Base-by-base conservation (phyloP, 2,329 filamentous ascomycete species). In the Metarhizium guizhouense region DNA sequence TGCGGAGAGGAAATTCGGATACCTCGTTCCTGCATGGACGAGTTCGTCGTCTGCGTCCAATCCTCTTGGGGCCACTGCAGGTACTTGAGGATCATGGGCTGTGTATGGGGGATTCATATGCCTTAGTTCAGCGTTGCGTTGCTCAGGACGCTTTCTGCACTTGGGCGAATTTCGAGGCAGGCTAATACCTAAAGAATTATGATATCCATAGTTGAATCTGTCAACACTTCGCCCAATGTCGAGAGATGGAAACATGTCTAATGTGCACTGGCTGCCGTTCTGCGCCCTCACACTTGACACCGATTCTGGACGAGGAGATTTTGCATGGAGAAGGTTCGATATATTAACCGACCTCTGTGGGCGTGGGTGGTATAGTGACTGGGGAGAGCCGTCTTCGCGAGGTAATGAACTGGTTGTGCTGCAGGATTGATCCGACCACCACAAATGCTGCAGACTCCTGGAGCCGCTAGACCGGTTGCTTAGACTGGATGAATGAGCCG, bases 331-430 rank as follows among this genome's bases (percentile, higher is more conserved):
- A 43, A 60, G 42, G 6, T 30, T 32, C 14, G 49, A 54, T 50
- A 30, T 34, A 25, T 25, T 25, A 14, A 20, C 53, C 11, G 53
- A 55, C 34, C 61, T 56, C 10, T 56, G 54, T 10, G 67, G 67
- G 29, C 60, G 64, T 34, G 67, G 67, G 14, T 69, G 64, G 30
- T 58, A 49, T 13, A 60, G 36, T 10, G 25, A 50, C 50, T 20
- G 18, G 20, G 54, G 53, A 47, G 51, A 55, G 8, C 18, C 53
- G 18, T 54, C 45, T 6, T 38, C 40, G 7, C 20, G 47, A 29
- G 52, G 56, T 11, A 56, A 29, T 6, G 56, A 56, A 45, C 54
- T 58, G 42, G 36, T 54, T 4, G 56, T 58, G n/a, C 56, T 58
- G 52, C 42, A 45, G 25, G 54, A 56, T 36, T 54, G 51, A 40